These are phyloP conservation scores for Morella rubra DNA, from an alignment of 306 rosid genomes.

Conservation along the genomic window DNA sequence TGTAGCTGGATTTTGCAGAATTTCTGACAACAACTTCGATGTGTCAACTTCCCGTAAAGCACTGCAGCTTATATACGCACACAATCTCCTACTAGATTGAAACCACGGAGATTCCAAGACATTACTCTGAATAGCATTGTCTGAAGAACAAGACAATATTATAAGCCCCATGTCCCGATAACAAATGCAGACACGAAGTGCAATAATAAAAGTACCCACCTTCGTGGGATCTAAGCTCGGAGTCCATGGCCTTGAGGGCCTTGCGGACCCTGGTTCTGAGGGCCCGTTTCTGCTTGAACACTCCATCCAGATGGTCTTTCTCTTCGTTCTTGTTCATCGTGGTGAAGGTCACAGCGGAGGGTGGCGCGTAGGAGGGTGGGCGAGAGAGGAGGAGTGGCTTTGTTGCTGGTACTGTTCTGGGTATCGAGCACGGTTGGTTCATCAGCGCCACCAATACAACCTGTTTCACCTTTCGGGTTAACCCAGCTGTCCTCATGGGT, in stretches of 20 bases:
- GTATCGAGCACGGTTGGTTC: slow-evolving; percentile 11
- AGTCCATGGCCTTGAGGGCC: slow-evolving; percentile 67
- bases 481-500: no score
- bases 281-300: slow-evolving; percentile 62
- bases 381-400: not conserved
- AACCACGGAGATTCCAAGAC: slow-evolving; percentile 83
- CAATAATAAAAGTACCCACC: slow-evolving; percentile 36
- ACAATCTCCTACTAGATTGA: slow-evolving; percentile 58
- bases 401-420: slow-evolving; percentile 1
- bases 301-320: slow-evolving; percentile 39
- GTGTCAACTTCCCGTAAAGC: slow-evolving; percentile 90
- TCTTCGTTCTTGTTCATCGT: slow-evolving; percentile 26
- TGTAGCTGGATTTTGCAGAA: slow-evolving; percentile 39
- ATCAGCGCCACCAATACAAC: slow-evolving; percentile 25
- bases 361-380: slow-evolving; percentile 2
- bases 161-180: not conserved
- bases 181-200: not conserved
- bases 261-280: slow-evolving; percentile 73
- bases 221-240: slow-evolving; percentile 69
- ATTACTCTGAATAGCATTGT: slow-evolving; percentile 60
- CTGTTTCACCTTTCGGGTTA: no score
- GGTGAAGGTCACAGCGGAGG: slow-evolving; percentile 15
- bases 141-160: slow-evolving; percentile 32
- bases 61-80: slow-evolving; percentile 85
- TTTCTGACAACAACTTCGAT: slow-evolving; percentile 52